These are phyloP conservation scores for Acanthamoeba pearcei DNA, from an alignment of 208 protist genomes.

Conservation along the genomic window DNA sequence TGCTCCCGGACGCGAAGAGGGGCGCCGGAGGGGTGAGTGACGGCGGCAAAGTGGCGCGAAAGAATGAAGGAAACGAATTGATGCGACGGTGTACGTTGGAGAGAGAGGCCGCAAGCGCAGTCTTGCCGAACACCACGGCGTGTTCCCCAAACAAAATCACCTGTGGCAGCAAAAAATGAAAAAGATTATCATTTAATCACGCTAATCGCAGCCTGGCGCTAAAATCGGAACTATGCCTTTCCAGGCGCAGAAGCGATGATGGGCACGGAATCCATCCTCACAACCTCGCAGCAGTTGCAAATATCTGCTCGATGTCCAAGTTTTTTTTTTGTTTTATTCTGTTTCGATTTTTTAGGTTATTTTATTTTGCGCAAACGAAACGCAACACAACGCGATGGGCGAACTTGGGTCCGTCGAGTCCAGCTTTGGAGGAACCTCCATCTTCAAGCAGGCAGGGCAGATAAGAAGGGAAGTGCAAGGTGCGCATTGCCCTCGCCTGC, in stretches of 20 bases:
- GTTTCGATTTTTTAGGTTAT: not conserved
- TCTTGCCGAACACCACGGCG: slow-evolving; percentile 86
- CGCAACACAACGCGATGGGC: not conserved
- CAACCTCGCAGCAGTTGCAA: not conserved
- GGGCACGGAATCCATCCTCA: not conserved
- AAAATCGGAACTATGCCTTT: not conserved
- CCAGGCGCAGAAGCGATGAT: slow-evolving; percentile 32
- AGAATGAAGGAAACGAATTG: not conserved
- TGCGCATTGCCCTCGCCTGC: not conserved
- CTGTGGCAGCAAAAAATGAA: slow-evolving; percentile 66
- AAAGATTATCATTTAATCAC: not conserved
- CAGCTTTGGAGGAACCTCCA: slow-evolving; percentile 14
- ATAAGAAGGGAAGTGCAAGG: not conserved
- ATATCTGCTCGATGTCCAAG: too few relatives aligned
- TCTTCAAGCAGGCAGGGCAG: slow-evolving; percentile 47
- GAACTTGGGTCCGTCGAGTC: not conserved
- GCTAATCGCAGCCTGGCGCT: not conserved
- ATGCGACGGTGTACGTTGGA: not conserved
- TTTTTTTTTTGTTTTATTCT: not conserved
- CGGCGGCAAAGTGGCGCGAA: not conserved
- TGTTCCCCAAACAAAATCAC: slow-evolving; percentile 90
- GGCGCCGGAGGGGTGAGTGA: not conserved
- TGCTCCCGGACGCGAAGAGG: not conserved
- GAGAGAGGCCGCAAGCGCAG: slow-evolving; percentile 79
- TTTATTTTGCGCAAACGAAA: not conserved